These are phyloP conservation scores for Saturnispora quitensis DNA, from an alignment of 805 yeast genomes.

Conservation along the genomic window DNA sequence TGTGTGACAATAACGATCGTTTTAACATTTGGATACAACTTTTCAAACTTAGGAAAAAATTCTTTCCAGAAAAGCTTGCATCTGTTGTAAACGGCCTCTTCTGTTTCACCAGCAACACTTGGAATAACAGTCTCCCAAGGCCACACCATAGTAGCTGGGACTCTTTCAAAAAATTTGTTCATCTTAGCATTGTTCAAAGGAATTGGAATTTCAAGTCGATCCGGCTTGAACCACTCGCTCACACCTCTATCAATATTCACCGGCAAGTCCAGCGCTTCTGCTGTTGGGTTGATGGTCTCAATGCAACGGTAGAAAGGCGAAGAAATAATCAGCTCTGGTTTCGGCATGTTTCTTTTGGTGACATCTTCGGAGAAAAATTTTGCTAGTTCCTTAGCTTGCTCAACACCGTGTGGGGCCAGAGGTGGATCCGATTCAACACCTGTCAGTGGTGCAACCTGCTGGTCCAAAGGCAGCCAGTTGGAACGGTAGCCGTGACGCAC, in stretches of 20 bases:
- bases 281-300: slow-evolving; percentile 68
- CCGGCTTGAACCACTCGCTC: slow-evolving; percentile 86
- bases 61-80: slow-evolving; percentile 43
- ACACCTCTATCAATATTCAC: slow-evolving; percentile 72
- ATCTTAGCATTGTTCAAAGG: slow-evolving; percentile 51
- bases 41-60: slow-evolving; percentile 51
- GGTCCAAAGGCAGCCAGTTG: slow-evolving; percentile 80
- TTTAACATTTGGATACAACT: slow-evolving; percentile 48
- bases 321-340: slow-evolving; percentile 62
- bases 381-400: slow-evolving; percentile 78
- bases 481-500: slow-evolving; percentile 88
- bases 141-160: slow-evolving; percentile 35
- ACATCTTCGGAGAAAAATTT: slow-evolving; percentile 38
- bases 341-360: slow-evolving; percentile 26
- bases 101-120: slow-evolving; percentile 61
- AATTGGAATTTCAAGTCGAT: slow-evolving; percentile 55
- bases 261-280: slow-evolving; percentile 47
- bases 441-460: slow-evolving; percentile 80
- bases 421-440: slow-evolving; percentile 88
- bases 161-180: slow-evolving; percentile 42
- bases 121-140: slow-evolving; percentile 49
- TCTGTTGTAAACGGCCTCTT: slow-evolving; percentile 57
- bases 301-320: slow-evolving; percentile 89
- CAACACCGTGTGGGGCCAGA: slow-evolving; percentile 78
- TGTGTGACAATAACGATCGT: slow-evolving; percentile 73